phyloP scores from a whole-genome alignment of 768 basidiomycete genomes.

The Mycena olivaceomarginata region DNA sequence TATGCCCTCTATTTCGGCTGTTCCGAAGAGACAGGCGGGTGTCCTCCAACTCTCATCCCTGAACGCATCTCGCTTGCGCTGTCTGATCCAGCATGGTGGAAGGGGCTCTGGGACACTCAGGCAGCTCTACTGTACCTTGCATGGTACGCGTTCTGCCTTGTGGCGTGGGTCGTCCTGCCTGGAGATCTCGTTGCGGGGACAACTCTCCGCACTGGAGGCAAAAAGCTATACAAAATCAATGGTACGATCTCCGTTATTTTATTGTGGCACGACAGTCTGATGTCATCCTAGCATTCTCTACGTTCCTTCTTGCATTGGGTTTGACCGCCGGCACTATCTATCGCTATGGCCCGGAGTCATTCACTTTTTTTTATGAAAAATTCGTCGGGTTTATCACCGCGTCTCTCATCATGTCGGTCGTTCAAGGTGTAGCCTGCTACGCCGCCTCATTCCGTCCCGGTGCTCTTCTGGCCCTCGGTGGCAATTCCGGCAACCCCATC shows the following conservation, averaged over 20 bases:
- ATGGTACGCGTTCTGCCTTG: conserved; percentile 94
- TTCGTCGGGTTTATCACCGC: conserved; percentile 94
- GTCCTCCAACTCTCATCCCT: conserved; percentile 75
- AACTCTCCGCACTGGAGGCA: conserved; percentile 83
- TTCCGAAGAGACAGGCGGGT: conserved; percentile 82
- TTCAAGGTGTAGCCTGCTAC: conserved; percentile 86
- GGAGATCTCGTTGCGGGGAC: conserved; percentile 84
- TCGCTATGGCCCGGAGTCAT: conserved; percentile 84
- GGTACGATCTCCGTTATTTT: conserved; percentile 68
- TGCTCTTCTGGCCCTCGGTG: conserved; percentile 91
- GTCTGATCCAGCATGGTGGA: conserved; percentile 77
- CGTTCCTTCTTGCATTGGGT: conserved; percentile 89
- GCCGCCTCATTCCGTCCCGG: conserved; percentile 79
- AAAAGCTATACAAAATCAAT: conserved; percentile 95
- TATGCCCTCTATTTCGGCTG: conserved; percentile 89
- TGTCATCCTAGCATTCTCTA: conserved; percentile 85
- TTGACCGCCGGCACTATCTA: conserved; percentile 80
- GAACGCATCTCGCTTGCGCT: conserved; percentile 68
- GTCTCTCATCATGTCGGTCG: conserved; percentile 83
- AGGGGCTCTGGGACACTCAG: conserved; percentile 87
- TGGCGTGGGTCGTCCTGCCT: conserved; percentile 88
- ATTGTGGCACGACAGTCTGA: conserved; percentile 7
- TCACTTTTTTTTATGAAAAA: conserved; percentile 94
- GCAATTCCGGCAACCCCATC: conserved; percentile 90
- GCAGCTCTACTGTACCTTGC: conserved; percentile 85